phyloP scores from a whole-genome alignment of 106 monocot genomes.

The Amphibolis antarctica region DNA sequence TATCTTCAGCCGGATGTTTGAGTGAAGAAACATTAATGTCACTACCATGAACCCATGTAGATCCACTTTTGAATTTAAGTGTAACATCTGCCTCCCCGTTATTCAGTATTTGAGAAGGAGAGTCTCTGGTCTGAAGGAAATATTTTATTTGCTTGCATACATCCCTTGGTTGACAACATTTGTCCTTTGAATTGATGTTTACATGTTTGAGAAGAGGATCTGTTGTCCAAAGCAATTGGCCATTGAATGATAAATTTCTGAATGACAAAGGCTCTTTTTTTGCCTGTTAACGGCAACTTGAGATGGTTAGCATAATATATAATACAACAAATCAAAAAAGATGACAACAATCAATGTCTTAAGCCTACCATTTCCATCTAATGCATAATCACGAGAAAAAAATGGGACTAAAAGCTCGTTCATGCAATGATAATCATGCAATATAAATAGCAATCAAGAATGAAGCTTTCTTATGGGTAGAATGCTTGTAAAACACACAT shows the following conservation, averaged over 20 bases:
- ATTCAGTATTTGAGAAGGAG: background rate
- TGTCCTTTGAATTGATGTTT: background rate
- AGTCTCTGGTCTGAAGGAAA: constrained; percentile 34
- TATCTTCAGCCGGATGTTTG: background rate
- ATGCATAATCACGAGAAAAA: too few species aligned
- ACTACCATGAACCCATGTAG: background rate
- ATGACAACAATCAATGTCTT: too few species aligned
- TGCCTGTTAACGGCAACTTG: constrained; percentile 32
- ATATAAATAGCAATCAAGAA: too few species aligned
- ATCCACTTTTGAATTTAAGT: background rate
- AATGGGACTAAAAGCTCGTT: too few species aligned
- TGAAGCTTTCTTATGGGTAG: too few species aligned
- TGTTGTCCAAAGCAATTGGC: constrained; percentile 34
- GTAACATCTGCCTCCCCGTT: background rate
- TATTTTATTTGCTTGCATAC: constrained; percentile 44
- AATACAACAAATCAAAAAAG: too few species aligned
- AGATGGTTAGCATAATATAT: background rate
- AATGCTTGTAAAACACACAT: too few species aligned
- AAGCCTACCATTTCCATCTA: too few species aligned
- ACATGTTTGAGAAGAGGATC: constrained; percentile 6
- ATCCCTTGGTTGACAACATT: background rate
- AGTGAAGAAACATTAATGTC: background rate
- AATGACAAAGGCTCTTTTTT: constrained; percentile 67
- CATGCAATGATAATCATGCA: too few species aligned
- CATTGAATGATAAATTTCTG: constrained; percentile 32